A percentile compares a stretch with the other conserved stretches of the same genome.
phyloP scores from a whole-genome alignment of 495 filamentous ascomycete species.

The Chaetomium tenue region DNA sequence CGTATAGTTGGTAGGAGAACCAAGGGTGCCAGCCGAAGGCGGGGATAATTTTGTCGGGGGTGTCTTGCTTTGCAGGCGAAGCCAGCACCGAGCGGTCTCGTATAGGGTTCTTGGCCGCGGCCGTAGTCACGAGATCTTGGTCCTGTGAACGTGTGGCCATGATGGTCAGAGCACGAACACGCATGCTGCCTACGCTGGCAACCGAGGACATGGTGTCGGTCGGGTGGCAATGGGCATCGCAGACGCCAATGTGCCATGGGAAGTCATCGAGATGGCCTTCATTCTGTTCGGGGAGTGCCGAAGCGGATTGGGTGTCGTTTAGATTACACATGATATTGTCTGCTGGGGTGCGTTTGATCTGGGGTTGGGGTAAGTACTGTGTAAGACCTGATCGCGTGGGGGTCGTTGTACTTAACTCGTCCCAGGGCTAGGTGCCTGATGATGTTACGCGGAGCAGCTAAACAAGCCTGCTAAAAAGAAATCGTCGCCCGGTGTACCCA shows the following conservation, averaged over 20 bases:
- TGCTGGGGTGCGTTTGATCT: background rate
- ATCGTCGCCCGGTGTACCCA: no score
- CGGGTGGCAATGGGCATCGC: constrained; percentile 96
- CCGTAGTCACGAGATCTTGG: constrained; percentile 74
- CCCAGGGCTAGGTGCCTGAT: no score
- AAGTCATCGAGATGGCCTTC: constrained; percentile 41
- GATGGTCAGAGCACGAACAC: constrained; percentile 69
- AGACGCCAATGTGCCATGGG: constrained; percentile 83
- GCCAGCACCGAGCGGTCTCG: constrained; percentile 22
- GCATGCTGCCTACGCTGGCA: constrained; percentile 68
- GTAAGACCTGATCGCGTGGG: background rate
- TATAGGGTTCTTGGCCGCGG: constrained; percentile 53
- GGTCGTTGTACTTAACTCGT: background rate
- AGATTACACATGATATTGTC: constrained; percentile 20
- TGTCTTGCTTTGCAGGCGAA: constrained; percentile 1
- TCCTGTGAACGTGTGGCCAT: constrained; percentile 90
- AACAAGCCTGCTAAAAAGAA: no score
- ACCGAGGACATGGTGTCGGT: constrained; percentile 87
- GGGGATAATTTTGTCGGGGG: constrained; percentile 58
- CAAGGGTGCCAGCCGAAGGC: constrained; percentile 99
- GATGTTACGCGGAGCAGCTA: no score
- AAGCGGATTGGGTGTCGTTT: constrained; percentile 10
- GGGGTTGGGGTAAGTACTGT: background rate
- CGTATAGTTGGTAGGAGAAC: constrained; percentile 87
- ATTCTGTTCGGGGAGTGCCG: background rate